phyloP scores from a whole-genome alignment of 257 asterid species.

The Nicotiana tabacum region DNA sequence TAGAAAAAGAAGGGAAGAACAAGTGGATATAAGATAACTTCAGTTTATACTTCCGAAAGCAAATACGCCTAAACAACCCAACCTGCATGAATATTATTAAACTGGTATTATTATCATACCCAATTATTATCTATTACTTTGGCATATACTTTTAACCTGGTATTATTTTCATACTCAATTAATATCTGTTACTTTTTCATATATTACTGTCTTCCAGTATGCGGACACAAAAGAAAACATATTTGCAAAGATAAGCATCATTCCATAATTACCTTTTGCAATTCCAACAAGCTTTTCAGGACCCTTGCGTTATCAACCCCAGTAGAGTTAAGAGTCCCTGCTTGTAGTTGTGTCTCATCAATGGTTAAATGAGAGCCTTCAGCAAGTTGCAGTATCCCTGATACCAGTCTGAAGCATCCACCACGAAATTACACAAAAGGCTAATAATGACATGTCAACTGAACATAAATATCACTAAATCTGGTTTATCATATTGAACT shows the following conservation, averaged over 20 bases:
- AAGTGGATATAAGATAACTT: background rate
- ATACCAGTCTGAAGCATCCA: constrained; percentile 41
- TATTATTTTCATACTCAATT: background rate
- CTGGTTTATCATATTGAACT: background rate
- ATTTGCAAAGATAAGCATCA: background rate
- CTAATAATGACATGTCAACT: constrained; percentile 1
- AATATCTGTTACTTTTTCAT: background rate
- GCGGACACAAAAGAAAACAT: background rate
- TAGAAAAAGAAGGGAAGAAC: constrained; percentile 15
- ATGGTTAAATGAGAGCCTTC: constrained; percentile 82
- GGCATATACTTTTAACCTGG: background rate
- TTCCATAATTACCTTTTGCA: constrained; percentile 48
- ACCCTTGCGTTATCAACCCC: constrained; percentile 65
- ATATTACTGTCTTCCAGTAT: background rate
- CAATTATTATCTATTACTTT: background rate
- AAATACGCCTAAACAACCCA: background rate
- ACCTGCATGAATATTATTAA: background rate
- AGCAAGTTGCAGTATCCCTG: constrained; percentile 75
- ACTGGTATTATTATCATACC: background rate
- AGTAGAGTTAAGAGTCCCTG: constrained; percentile 61
- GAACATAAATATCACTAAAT: background rate
- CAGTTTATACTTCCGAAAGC: background rate
- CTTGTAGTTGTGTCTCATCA: constrained; percentile 65
- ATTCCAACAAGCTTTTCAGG: constrained; percentile 51
- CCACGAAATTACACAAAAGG: background rate